phyloP scores from a whole-genome alignment of 495 filamentous ascomycete species.

The Penicillium parvum region DNA sequence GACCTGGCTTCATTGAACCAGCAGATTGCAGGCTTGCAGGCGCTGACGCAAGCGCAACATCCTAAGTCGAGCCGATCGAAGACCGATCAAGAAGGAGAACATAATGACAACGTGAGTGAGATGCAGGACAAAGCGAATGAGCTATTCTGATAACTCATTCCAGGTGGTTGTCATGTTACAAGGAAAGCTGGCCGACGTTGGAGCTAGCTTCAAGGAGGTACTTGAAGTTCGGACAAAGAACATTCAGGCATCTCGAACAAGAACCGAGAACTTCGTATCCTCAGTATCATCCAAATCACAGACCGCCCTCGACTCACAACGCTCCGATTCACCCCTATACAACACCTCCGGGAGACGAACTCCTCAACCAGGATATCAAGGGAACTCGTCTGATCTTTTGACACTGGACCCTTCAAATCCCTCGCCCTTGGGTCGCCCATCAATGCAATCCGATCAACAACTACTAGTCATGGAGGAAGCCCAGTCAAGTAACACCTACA shows the following conservation, averaged over 20 bases:
- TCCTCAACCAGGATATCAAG: constrained; percentile 53
- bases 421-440: constrained; percentile 45
- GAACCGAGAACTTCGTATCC: constrained; percentile 95
- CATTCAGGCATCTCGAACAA: constrained; percentile 85
- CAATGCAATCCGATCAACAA: constrained; percentile 74
- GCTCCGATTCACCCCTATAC: constrained; percentile 79
- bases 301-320: constrained; percentile 50
- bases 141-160: constrained; percentile 16
- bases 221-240: constrained; percentile 97
- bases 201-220: constrained; percentile 94
- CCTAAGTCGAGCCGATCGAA: constrained; percentile 52
- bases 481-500: constrained; percentile 78
- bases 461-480: constrained; percentile 93
- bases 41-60: constrained; percentile 66
- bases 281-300: constrained; percentile 80
- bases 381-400: constrained; percentile 64
- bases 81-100: constrained; percentile 84
- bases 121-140: not conserved
- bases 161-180: constrained; percentile 83
- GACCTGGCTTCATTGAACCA: constrained; percentile 85
- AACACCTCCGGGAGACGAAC: constrained; percentile 67
- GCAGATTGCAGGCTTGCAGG: constrained; percentile 76
- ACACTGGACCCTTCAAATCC: constrained; percentile 73
- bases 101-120: constrained; percentile 79
- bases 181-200: constrained; percentile 90